Percentiles rank a stretch among this genome's conserved stretches.
Evolutionary conservation across 768 basidiomycete species (phyloP).

Genomic region (Kwoniella bestiolae): DNA sequence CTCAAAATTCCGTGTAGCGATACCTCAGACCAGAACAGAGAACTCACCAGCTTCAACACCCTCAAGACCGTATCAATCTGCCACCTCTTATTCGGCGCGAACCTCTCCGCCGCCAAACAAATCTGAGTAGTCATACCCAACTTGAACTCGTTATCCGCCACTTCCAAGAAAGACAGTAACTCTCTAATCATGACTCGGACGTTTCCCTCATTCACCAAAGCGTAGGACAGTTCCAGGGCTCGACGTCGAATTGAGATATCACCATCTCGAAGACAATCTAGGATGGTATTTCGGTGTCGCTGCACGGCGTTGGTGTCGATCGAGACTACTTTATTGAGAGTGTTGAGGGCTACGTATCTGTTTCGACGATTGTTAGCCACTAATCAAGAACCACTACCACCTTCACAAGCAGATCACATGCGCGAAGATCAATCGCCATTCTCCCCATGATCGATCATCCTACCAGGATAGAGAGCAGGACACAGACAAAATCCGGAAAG

Average conservation of each 20-base stretch:
- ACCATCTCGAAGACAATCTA: constrained; percentile 98
- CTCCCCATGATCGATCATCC: too few species aligned
- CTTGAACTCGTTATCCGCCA: constrained; percentile 99
- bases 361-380: too few species aligned
- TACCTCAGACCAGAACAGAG: neutral
- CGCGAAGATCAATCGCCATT: too few species aligned
- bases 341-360: constrained; percentile 98
- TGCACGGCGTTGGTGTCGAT: constrained; percentile 99
- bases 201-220: constrained; percentile 92
- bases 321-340: constrained; percentile 94
- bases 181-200: constrained; percentile 90
- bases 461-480: too few species aligned
- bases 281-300: constrained; percentile 94
- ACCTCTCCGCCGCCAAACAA: constrained; percentile 90
- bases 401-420: too few species aligned
- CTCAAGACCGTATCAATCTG: constrained; percentile 97
- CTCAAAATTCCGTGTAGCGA: too few species aligned
- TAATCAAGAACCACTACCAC: too few species aligned
- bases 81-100: constrained; percentile 97
- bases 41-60: constrained; percentile 81
- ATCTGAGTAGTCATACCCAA: constrained; percentile 97
- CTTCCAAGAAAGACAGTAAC: constrained; percentile 91
- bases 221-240: constrained; percentile 94
- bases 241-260: constrained; percentile 97
- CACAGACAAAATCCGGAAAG: too few species aligned